Percentiles rank a stretch among this genome's conserved stretches.
Conservation (phyloP, 768 basidiomycete species). For the Lactarius quietus region DNA sequence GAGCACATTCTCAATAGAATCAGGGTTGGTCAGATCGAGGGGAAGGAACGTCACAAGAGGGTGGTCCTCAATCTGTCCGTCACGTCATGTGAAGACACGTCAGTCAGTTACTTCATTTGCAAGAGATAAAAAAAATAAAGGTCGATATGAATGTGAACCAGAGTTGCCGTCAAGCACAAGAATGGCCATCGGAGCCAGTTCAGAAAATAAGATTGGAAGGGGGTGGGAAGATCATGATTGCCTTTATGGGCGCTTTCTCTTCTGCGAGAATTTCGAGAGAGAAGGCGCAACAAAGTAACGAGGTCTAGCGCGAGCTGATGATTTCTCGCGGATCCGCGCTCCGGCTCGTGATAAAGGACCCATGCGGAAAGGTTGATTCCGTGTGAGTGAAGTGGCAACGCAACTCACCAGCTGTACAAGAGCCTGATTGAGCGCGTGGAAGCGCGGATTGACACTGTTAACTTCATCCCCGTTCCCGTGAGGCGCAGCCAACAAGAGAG, state of each 20-base stretch:
- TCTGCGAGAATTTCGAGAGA: slow-evolving; percentile 16
- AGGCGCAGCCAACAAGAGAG: slow-evolving; percentile 69
- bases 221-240: slow-evolving; percentile 7
- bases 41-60: slow-evolving; percentile 97
- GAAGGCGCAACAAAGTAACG: slow-evolving; percentile 18
- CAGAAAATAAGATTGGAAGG: slow-evolving; percentile 4
- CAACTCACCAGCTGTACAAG: slow-evolving; percentile 84
- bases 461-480: slow-evolving; percentile 53
- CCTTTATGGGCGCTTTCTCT: not conserved
- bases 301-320: slow-evolving; percentile 8
- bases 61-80: slow-evolving; percentile 91
- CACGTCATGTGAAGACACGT: slow-evolving; percentile 21
- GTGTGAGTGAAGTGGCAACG: slow-evolving; percentile 8
- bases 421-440: slow-evolving; percentile 91
- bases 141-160: slow-evolving; percentile 2
- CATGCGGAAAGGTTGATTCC: slow-evolving; percentile 8
- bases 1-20: slow-evolving; percentile 85
- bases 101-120: slow-evolving; percentile 11
- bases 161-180: slow-evolving; percentile 16
- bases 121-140: not conserved
- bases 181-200: slow-evolving; percentile 8
- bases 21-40: slow-evolving; percentile 83
- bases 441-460: slow-evolving; percentile 64
- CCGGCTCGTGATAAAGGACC: slow-evolving; percentile 6
- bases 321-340: slow-evolving; percentile 18